Base-by-base conservation (phyloP, 805 yeast species). In the Yamadazyma ubonensis region DNA sequence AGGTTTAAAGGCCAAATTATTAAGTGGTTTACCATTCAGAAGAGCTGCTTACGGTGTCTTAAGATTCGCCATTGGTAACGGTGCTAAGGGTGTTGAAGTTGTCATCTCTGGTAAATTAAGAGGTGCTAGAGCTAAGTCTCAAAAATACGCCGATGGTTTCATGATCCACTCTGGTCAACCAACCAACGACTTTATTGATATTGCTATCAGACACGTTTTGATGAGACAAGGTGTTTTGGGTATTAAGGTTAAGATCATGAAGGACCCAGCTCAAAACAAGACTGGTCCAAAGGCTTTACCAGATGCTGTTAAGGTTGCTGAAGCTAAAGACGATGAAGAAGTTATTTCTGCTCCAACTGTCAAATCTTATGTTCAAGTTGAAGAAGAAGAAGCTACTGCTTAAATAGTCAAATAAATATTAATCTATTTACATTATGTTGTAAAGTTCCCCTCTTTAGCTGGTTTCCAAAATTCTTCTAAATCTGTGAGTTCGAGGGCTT, bases 151-250 rank as follows among this genome's bases (percentile, higher is more conserved):
- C 71, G 98, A 91, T 73, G 99, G 99, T 82, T 93, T 93, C 96
- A 87, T 93, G 93, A 93, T 93, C 83, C 99, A 93, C 93, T 89
- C 97, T 67, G 99, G 99, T 87, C 99, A 93, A 81, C 99, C 99
- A 78, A 93, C 91, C 73, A 83, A 79, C 61, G 99, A 93, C 71
- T 93, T 93, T 85, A 93, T 93, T 70, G 99, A 93, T 76, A 76
- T 82, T 70, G 99, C 99, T 63, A 90, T 96, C 73, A 90, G 99
- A 79, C 98, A 93, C 91, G 98, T 91, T 64, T 81, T 93, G 72
- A 85, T 93, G 81, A 90, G 98, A 83, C 98, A 93, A 80, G 99
- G 99, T 88, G 98, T 93, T 57, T 83, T 93, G 70, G 99, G 99
- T 84, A 84, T 93, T 73, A 91, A 87, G 84, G 98, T 93, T 67